These are phyloP conservation scores for Hymenoscyphus infarciens DNA, from an alignment of 2,329 filamentous ascomycete genomes.

Conservation along the genomic window DNA sequence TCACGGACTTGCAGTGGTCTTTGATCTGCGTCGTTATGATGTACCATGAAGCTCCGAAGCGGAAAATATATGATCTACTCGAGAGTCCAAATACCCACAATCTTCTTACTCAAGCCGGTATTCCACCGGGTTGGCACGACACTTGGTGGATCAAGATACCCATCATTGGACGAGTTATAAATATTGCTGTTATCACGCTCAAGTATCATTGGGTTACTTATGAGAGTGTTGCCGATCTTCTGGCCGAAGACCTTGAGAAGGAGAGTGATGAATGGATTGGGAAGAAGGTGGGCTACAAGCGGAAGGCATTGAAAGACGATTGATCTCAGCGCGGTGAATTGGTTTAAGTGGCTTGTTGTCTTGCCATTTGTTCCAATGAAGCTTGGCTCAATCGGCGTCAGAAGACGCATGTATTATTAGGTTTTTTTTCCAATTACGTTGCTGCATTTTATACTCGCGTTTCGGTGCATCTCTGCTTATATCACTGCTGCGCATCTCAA, in stretches of 20 bases:
- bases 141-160: conserved; percentile 20
- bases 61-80: conserved; percentile 34
- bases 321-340: background rate
- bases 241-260: conserved; percentile 39
- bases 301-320: conserved; percentile 17
- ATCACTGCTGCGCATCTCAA: too few species aligned
- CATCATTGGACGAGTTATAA: conserved; percentile 31
- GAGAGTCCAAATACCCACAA: conserved; percentile 29
- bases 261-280: conserved; percentile 35
- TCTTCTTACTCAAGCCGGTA: conserved; percentile 15
- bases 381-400: too few species aligned
- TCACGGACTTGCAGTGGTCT: conserved; percentile 36
- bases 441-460: too few species aligned
- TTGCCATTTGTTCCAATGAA: too few species aligned
- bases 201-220: conserved; percentile 37
- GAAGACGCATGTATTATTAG: too few species aligned
- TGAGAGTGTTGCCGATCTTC: conserved; percentile 42
- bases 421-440: too few species aligned
- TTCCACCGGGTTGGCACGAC: conserved; percentile 14
- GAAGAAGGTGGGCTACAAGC: conserved; percentile 36
- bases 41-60: conserved; percentile 36
- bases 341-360: too few species aligned
- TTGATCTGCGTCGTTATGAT: conserved; percentile 39
- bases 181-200: conserved; percentile 33
- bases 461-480: too few species aligned